These are phyloP conservation scores for Pyronema omphalodes DNA, from an alignment of 495 filamentous ascomycete species.

Conservation along the genomic window DNA sequence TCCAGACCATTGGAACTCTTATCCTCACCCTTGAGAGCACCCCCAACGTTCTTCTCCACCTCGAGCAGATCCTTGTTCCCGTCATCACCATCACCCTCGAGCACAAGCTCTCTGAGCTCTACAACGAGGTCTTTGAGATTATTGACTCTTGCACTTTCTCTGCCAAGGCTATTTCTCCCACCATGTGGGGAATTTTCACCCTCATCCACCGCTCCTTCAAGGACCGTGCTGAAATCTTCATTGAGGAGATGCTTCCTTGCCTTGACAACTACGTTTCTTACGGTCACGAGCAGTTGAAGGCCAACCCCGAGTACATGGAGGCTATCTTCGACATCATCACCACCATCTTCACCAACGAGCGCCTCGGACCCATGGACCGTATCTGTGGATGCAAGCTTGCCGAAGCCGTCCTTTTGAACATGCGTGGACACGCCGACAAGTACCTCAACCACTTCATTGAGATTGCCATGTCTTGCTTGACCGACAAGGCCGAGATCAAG, in stretches of 20 bases:
- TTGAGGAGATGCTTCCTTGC: constrained; percentile 97
- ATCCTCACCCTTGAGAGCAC: constrained; percentile 95
- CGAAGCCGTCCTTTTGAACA: constrained; percentile 88
- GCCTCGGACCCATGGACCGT: constrained; percentile 82
- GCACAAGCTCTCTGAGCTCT: constrained; percentile 93
- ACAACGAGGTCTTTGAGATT: constrained; percentile 97
- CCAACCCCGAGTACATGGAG: constrained; percentile 69
- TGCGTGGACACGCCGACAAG: constrained; percentile 75
- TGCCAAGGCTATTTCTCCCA: constrained; percentile 81
- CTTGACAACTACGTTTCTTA: constrained; percentile 94
- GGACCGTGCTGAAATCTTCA: constrained; percentile 83
- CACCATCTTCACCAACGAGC: constrained; percentile 57
- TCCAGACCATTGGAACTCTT: constrained; percentile 93
- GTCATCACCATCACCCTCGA: constrained; percentile 89
- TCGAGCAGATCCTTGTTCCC: constrained; percentile 90
- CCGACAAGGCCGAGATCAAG: constrained; percentile 51
- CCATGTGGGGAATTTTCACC: constrained; percentile 96
- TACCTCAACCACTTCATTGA: constrained; percentile 72
- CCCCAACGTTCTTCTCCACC: constrained; percentile 78
- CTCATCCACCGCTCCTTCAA: constrained; percentile 95
- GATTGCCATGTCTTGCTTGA: constrained; percentile 70
- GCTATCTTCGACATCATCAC: constrained; percentile 69
- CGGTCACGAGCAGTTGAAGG: constrained; percentile 55
- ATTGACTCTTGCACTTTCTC: constrained; percentile 99
- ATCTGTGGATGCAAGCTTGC: constrained; percentile 99